These are phyloP conservation scores for Cadophora malorum DNA, from an alignment of 2,329 filamentous ascomycete genomes.

Conservation along the genomic window DNA sequence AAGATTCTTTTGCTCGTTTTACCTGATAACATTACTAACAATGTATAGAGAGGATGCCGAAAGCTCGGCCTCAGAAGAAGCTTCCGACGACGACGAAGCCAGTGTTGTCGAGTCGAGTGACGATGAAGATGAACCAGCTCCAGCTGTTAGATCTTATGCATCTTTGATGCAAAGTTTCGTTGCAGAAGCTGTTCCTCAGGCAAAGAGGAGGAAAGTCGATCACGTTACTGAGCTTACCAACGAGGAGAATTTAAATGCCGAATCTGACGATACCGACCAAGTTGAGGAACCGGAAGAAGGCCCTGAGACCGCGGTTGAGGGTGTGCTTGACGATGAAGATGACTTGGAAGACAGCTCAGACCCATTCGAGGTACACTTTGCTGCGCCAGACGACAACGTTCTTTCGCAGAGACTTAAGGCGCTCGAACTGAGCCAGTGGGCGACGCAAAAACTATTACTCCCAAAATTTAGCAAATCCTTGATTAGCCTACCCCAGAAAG, in stretches of 20 bases:
- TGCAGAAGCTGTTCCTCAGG: conserved; percentile 52
- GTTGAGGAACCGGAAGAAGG: conserved; percentile 59
- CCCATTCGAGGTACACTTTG: conserved; percentile 84
- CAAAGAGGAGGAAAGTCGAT: conserved; percentile 65
- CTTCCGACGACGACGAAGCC: conserved; percentile 48
- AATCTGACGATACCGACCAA: conserved; percentile 46
- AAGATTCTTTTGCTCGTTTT: conserved; percentile 9
- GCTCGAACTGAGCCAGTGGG: conserved; percentile 58
- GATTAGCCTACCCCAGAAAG: conserved; percentile 53
- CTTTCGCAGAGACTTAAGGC: conserved; percentile 61
- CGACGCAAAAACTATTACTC: conserved; percentile 51
- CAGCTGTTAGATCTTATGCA: conserved; percentile 58
- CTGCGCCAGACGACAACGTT: conserved; percentile 66
- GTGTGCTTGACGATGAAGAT: conserved; percentile 47
- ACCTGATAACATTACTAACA: conserved; percentile 14
- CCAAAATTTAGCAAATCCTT: conserved; percentile 57
- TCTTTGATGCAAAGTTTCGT: conserved; percentile 64
- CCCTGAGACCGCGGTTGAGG: conserved; percentile 47
- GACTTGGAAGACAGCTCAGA: conserved; percentile 63
- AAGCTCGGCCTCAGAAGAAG: conserved; percentile 47
- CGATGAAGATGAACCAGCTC: conserved; percentile 49
- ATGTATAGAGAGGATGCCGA: conserved; percentile 36
- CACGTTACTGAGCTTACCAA: conserved; percentile 34
- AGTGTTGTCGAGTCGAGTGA: conserved; percentile 54
- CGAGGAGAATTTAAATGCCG: conserved; percentile 19